These are phyloP conservation scores for Rhynchosporium agropyri DNA, from an alignment of 2,329 filamentous ascomycete species.

Conservation along the genomic window DNA sequence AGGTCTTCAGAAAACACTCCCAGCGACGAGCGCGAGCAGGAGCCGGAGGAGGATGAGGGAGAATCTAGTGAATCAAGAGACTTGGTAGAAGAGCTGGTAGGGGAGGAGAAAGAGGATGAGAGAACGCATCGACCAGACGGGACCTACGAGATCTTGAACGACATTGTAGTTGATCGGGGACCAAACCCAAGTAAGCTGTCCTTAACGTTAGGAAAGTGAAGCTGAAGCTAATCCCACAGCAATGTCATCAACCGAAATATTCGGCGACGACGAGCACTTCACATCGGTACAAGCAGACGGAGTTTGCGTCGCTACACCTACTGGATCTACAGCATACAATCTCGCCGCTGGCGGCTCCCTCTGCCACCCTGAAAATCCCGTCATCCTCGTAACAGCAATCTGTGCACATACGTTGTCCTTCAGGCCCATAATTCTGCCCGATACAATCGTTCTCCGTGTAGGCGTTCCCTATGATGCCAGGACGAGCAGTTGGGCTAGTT, in stretches of 20 bases:
- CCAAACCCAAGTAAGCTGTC: slow-evolving; percentile 77
- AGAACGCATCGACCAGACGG: slow-evolving; percentile 83
- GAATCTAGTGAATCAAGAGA: slow-evolving; percentile 57
- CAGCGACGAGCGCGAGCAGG: slow-evolving; percentile 41
- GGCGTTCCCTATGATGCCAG: slow-evolving; percentile 94
- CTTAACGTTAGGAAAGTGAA: not conserved
- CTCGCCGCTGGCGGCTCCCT: slow-evolving; percentile 93
- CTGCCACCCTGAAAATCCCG: slow-evolving; percentile 94
- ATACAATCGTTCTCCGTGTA: slow-evolving; percentile 90
- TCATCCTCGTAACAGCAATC: slow-evolving; percentile 92
- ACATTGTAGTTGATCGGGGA: slow-evolving; percentile 93
- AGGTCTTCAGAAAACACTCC: slow-evolving; percentile 5
- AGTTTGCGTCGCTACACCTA: slow-evolving; percentile 90
- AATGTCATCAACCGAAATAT: slow-evolving; percentile 90
- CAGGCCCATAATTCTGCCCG: slow-evolving; percentile 92
- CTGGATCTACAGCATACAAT: slow-evolving; percentile 93
- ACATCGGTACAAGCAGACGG: slow-evolving; percentile 93
- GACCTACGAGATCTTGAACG: slow-evolving; percentile 90
- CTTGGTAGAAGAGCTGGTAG: slow-evolving; percentile 86
- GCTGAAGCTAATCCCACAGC: slow-evolving; percentile 51
- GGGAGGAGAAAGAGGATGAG: slow-evolving; percentile 80
- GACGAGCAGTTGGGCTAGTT: slow-evolving; percentile 93
- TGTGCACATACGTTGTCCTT: slow-evolving; percentile 95
- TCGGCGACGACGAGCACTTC: slow-evolving; percentile 90
- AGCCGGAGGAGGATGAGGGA: slow-evolving; percentile 44